Evolutionary conservation across 192 early-diverging fungal species (phyloP), one percentile per base, ranked within the genome.

Genomic region (Linnemannia hyalina): DNA sequence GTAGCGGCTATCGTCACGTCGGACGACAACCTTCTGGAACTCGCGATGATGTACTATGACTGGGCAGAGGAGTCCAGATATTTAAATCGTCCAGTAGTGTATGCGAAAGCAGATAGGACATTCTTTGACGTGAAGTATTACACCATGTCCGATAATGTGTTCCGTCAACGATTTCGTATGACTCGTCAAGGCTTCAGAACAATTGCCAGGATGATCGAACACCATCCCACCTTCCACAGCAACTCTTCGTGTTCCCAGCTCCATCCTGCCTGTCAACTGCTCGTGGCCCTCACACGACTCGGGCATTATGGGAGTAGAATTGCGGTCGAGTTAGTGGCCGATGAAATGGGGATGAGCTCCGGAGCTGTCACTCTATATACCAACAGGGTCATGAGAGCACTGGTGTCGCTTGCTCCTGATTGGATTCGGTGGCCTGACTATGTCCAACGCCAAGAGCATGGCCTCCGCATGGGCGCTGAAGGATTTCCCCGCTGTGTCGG

Each of bases 211-310:
- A 20, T 73, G 72, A 46, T 73, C 16, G 72, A 73, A 29, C 1
- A 46, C 0, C 72, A 73, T 16, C 46, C 42, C 6, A n/a, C 4
- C 5, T 44, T 75, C 74, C 52, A 40, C 52, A 41, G 54, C 54
- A 75, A 75, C 74, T 75, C 54, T 22, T 26, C 52, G 32, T n/a
- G 22, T 35, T 3, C 7, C 11, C 74, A 75, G n/a, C 15, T 29
- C 15, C 74, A 75, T 63, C 74, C 74, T 63, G 74, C 52, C 35
- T 75, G 74, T 40, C 74, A 75, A 29, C 52, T 63, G 32, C 18
- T 38, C 3, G 35, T 75, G 10, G 57, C 74, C 10, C 74, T 75
- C 23, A 49, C 32, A 11, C 74, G 74, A 36, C 55, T 75, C 23
- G 49, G 74, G 3, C 26, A 75, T 3, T 23, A 65, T 44, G 74